phyloP scores from a whole-genome alignment of 2,329 filamentous ascomycete species.

The Phialocephala sp. region DNA sequence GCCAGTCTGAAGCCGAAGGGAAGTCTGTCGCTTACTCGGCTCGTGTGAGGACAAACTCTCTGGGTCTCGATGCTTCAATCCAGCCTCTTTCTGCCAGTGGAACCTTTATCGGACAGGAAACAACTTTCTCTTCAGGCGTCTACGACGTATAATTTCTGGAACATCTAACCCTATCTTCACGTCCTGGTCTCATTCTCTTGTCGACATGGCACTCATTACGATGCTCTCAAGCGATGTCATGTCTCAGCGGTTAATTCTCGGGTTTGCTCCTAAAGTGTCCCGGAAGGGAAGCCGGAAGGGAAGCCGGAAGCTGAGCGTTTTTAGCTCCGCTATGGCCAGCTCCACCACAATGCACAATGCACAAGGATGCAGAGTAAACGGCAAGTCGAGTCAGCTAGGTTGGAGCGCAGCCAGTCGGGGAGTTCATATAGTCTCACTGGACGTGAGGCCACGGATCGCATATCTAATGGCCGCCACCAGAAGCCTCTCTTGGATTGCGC shows the following conservation, averaged over 20 bases:
- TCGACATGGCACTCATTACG: too few relatives aligned
- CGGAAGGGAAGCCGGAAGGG: constrained; percentile 3
- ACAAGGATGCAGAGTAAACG: neutral
- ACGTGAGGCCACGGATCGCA: too few relatives aligned
- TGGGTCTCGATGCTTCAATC: neutral
- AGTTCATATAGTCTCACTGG: too few relatives aligned
- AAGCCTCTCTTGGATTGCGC: too few relatives aligned
- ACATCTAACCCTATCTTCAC: constrained; percentile 1
- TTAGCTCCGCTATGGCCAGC: constrained; percentile 7
- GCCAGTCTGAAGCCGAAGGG: too few relatives aligned
- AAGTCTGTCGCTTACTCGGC: too few relatives aligned
- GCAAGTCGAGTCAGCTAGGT: too few relatives aligned
- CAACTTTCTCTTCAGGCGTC: neutral
- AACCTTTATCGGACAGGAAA: neutral
- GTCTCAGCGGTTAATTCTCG: neutral
- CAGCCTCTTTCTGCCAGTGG: neutral
- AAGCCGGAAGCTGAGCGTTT: neutral
- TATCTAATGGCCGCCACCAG: too few relatives aligned
- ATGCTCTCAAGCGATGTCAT: neutral
- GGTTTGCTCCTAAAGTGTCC: neutral
- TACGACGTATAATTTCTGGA: neutral
- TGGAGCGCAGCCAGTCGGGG: too few relatives aligned
- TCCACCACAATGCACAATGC: neutral
- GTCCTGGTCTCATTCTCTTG: neutral
- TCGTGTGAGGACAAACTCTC: constrained; percentile 1